Base-by-base conservation (phyloP, 2,329 filamentous ascomycete species). In the Penicillium olsonii region DNA sequence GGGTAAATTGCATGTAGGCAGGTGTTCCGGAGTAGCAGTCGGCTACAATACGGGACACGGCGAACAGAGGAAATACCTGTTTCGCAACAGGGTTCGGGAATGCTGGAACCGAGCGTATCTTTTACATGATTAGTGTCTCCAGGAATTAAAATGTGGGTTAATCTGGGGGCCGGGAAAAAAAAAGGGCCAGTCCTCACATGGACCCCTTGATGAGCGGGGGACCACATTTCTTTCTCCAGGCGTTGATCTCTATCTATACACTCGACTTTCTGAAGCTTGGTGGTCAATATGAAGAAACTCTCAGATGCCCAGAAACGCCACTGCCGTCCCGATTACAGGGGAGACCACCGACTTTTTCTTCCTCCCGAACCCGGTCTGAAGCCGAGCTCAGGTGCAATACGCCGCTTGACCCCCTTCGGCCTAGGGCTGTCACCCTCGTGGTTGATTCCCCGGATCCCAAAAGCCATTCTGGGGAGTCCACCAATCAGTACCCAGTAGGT, bases 381-480 rank as follows among this genome's bases (percentile, higher is more conserved):
- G 33, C 41, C 38, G 37, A 22, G 42, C 45, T 50, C 5, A 22
- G 26, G 18, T 18, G 14, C 19, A 45, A 37, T 45, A 50, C 45
- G 12, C 29, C 48, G 34, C 46, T 48, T 45, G 33, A 29, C 52
- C 33, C 20, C 8, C 11, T 55, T 43, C 17, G 47, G 48, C 22
- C 33, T 35, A 35, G 40, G 45, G 39, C 20, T 39, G 45, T 34
- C 46, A 37, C 24, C 48, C 48, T 45, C 41, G 41, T 50, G 45
- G 51, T 37, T 39, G 45, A 55, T 53, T 55, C 56, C 56, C 56
- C 54, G 47, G 52, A 57, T 57, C 54, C 56, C 35, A 48, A 33
- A 26, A 50, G 37, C 33, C 31, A 46, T 50, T n/a, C 47, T 42
- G 29, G 20, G 7, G 15, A 15, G 24, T 43, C 20, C 12, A 34